These are phyloP conservation scores for Serendipita vermifera DNA, from an alignment of 768 basidiomycete species.

Conservation along the genomic window DNA sequence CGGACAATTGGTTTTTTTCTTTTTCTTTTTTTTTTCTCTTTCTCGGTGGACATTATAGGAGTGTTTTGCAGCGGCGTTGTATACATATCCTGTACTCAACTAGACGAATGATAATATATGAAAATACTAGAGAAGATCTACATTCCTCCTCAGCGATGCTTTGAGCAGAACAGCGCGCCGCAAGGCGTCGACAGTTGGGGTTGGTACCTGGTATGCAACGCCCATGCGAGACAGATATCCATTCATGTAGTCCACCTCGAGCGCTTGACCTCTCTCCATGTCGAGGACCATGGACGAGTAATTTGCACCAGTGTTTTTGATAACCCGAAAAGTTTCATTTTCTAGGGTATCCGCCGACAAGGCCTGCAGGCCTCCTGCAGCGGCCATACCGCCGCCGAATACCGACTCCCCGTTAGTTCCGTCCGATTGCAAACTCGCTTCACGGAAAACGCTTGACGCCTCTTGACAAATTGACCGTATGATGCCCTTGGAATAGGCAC, in stretches of 20 bases:
- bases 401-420: conserved; percentile 21
- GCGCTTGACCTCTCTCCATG: conserved; percentile 42
- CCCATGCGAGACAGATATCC: conserved; percentile 67
- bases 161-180: background rate
- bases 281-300: conserved; percentile 75
- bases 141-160: background rate
- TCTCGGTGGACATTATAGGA: background rate
- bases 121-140: background rate
- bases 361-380: conserved; percentile 17
- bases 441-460: conserved; percentile 44
- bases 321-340: conserved; percentile 46
- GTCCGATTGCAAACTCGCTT: conserved; percentile 19
- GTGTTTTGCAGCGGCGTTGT: background rate
- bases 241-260: conserved; percentile 74
- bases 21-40: background rate
- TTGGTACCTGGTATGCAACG: conserved; percentile 38
- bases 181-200: conserved; percentile 34
- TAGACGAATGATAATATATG: background rate
- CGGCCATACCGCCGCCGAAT: conserved; percentile 32
- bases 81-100: background rate
- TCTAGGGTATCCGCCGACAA: conserved; percentile 37
- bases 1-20: background rate
- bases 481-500: conserved; percentile 33
- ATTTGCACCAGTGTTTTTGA: conserved; percentile 46
- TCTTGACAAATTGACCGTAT: conserved; percentile 52